Conservation (phyloP, 805 yeast species). For the Ascoidea asiatica region DNA sequence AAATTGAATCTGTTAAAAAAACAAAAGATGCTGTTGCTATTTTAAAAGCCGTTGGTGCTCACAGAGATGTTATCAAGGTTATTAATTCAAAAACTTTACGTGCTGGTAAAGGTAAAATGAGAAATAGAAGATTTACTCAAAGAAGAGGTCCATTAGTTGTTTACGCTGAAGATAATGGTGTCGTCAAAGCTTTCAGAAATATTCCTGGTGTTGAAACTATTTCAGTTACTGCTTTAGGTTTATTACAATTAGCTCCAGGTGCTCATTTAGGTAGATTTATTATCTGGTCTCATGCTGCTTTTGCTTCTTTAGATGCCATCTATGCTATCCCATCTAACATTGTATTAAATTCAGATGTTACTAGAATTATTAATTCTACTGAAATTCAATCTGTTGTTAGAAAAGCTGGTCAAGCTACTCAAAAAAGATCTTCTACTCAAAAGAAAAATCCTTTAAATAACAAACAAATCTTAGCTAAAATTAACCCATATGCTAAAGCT, state of each 20-base stretch:
- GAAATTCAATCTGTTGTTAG: slow-evolving; percentile 96
- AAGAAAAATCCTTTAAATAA: slow-evolving; percentile 99
- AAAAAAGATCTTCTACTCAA: slow-evolving; percentile 88
- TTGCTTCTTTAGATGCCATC: slow-evolving; percentile 90
- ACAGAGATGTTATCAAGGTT: slow-evolving; percentile 95
- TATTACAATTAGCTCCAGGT: slow-evolving; percentile 99
- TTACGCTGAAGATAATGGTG: slow-evolving; percentile 95
- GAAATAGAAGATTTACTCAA: slow-evolving; percentile 99
- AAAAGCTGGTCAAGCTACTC: slow-evolving; percentile 89
- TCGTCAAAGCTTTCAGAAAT: slow-evolving; percentile 98
- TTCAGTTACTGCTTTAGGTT: slow-evolving; percentile 81
- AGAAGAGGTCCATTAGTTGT: slow-evolving; percentile 99
- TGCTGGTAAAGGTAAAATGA: slow-evolving; percentile 99
- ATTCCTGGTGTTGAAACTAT: slow-evolving; percentile 99
- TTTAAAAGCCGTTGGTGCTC: slow-evolving; percentile 97
- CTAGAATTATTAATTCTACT: slow-evolving; percentile 97
- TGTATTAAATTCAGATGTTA: slow-evolving; percentile 88
- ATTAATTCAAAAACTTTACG: slow-evolving; percentile 97
- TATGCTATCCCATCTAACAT: slow-evolving; percentile 97
- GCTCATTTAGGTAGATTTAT: slow-evolving; percentile 99
- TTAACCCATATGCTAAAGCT: slow-evolving; percentile 99
- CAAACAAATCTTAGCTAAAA: slow-evolving; percentile 95
- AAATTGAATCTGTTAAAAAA: slow-evolving; percentile 84
- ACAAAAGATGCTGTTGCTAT: slow-evolving; percentile 98
- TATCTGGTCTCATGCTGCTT: slow-evolving; percentile 99